Base-by-base conservation (phyloP, 2,329 filamentous ascomycete genomes). In the Ceratocystis eucalypticola region DNA sequence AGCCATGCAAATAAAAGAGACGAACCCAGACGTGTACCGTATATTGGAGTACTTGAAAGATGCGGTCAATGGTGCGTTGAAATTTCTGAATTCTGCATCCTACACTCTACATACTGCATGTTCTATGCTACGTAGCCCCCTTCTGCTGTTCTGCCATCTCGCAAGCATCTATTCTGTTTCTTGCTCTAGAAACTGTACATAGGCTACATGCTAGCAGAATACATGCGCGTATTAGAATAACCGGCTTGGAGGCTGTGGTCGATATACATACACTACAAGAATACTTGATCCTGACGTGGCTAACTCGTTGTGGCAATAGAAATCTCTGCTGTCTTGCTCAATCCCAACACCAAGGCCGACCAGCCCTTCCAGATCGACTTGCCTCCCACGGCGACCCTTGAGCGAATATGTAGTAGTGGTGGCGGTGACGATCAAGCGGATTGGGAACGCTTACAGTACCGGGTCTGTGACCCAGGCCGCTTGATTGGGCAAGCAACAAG, bases 401-500 rank as follows among this genome's bases (percentile, higher is more conserved):
- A 73, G 62, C 73, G 75, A 64, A 72, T 77, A n/a, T 63, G 65
- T 28, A 64, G 66, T 28, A 41, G 69, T 28, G 64, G 66, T 28
- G 64, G 66, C 22, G 28, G 69, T 17, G 71, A 66, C 68, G 71
- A 63, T 69, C 69, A 61, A 65, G 70, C 65, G 61, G 68, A 67
- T 53, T 68, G 65, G 48, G 73, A 70, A 67, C 73, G 69, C 70
- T 74, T 74, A 61, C 76, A 74, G 1, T 83, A 81, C 69, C 70
- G 70, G 25, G 69, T 83, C 41, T 70, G 70, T 15, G 73, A 72
- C 33, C 71, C 73, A 25, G 75, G 76, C 3, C 79, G 82, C 67
- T 78, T 78, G 46, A 67, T 82, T 5, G 76, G 76, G 8, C 80
- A 84, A 69, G 77, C 77, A 8, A 72, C 72, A 2, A 76, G 77